Evolutionary conservation across 1,284 basidiomycete genomes (phyloP).

Genomic region (Fomitopsis betulina): DNA sequence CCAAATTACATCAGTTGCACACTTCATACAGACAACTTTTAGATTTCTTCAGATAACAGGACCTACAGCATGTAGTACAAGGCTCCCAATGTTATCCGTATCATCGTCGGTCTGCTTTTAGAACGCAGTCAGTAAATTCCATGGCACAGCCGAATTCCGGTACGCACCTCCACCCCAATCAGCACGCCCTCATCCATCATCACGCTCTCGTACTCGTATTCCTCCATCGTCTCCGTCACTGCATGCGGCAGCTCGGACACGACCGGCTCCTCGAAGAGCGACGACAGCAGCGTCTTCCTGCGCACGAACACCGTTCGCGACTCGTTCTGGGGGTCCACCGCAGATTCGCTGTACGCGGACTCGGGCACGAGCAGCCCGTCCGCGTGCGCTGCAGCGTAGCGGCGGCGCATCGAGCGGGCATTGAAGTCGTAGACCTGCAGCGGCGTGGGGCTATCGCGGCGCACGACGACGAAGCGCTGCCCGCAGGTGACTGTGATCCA

Average conservation of each 20-base stretch:
- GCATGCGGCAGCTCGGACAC: slow-evolving; percentile 18
- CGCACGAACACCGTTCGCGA: slow-evolving; percentile 15
- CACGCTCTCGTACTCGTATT: slow-evolving; percentile 34
- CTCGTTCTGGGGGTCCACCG: slow-evolving; percentile 12
- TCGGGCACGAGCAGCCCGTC: not conserved
- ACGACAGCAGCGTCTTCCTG: slow-evolving; percentile 12
- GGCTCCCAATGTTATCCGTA: not conserved
- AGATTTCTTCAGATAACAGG: not conserved
- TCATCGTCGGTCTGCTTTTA: not conserved
- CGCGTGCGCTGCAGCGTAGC: not conserved
- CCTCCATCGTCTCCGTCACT: slow-evolving; percentile 21
- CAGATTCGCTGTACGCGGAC: slow-evolving; percentile 5
- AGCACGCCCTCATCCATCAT: slow-evolving; percentile 47
- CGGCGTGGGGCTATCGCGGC: slow-evolving; percentile 11
- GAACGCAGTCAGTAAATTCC: not conserved
- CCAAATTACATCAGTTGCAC: no score
- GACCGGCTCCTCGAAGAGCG: slow-evolving; percentile 16
- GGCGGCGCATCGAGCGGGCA: not conserved
- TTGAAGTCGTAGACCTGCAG: slow-evolving; percentile 23
- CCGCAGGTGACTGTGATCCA: slow-evolving; percentile 25
- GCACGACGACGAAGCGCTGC: slow-evolving; percentile 19
- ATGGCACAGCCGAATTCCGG: not conserved
- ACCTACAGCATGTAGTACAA: not conserved
- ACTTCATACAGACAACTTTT: no score
- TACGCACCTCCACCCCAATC: slow-evolving; percentile 37